Percentiles rank a stretch among this genome's conserved stretches.
phyloP scores from a whole-genome alignment of 306 rosid genomes.

The Macrotyloma uniflorum region DNA sequence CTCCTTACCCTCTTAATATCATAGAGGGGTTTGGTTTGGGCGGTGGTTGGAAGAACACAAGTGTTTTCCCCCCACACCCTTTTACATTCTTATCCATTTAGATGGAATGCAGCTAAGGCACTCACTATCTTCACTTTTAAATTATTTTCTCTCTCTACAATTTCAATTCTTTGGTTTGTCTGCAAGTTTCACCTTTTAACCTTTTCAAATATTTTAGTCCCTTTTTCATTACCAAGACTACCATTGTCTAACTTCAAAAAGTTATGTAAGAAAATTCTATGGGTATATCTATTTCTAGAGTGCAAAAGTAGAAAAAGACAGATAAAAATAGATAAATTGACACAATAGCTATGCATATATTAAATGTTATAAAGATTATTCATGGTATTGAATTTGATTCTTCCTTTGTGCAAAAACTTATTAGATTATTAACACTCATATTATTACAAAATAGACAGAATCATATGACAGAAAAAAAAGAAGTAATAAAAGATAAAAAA shows the following conservation, averaged over 20 bases:
- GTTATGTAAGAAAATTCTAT: too few species aligned
- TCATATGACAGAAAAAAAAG: too few species aligned
- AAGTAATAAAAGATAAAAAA: too few species aligned
- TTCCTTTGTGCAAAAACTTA: too few species aligned
- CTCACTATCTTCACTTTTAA: neutral
- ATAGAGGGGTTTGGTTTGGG: conserved; percentile 59
- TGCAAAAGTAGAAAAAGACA: too few species aligned
- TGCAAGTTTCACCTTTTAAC: neutral
- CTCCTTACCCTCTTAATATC: conserved; percentile 18
- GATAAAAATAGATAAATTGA: too few species aligned
- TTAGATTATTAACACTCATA: too few species aligned
- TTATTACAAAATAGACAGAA: too few species aligned
- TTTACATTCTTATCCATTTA: conserved; percentile 49
- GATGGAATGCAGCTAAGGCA: conserved; percentile 43
- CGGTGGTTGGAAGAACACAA: conserved; percentile 69
- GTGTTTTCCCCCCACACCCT: conserved; percentile 61
- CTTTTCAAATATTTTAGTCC: conserved; percentile 9
- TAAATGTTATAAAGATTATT: too few species aligned
- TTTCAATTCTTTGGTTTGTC: conserved; percentile 25
- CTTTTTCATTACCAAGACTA: conserved; percentile 16
- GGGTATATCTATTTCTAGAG: too few species aligned
- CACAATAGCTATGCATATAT: too few species aligned
- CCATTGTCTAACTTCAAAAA: conserved; percentile 6
- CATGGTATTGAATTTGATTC: too few species aligned
- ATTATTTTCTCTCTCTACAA: conserved; percentile 26